phyloP scores from a whole-genome alignment of 1,284 basidiomycete species.

The Neotropicomus parvogracilis region DNA sequence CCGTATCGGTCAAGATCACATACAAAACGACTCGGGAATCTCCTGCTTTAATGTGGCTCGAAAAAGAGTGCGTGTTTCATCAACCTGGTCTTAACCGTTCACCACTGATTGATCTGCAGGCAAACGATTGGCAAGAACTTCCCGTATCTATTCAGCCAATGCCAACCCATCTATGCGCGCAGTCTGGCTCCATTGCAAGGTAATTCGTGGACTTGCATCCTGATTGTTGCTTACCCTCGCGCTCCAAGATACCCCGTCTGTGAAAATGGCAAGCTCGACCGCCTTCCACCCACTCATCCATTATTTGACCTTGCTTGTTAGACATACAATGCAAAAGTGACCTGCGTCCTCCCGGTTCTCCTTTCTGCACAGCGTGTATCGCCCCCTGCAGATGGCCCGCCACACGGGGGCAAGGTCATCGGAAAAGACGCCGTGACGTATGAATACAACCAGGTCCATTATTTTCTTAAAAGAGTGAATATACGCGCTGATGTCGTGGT shows the following conservation, averaged over 20 bases:
- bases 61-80: constrained; percentile 70
- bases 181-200: constrained; percentile 81
- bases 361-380: constrained; percentile 79
- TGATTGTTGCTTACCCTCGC: background rate
- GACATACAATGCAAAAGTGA: constrained; percentile 77
- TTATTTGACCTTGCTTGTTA: constrained; percentile 29
- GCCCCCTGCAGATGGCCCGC: constrained; percentile 65
- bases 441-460: constrained; percentile 64
- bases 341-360: constrained; percentile 76
- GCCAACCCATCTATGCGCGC: constrained; percentile 88
- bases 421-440: constrained; percentile 70
- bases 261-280: constrained; percentile 56
- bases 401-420: constrained; percentile 66
- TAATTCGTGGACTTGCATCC: constrained; percentile 14
- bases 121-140: constrained; percentile 87
- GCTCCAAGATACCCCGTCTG: constrained; percentile 62
- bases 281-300: background rate
- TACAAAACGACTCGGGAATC: constrained; percentile 83
- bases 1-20: constrained; percentile 54
- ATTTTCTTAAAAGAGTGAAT: background rate
- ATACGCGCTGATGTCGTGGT: background rate
- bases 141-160: constrained; percentile 93
- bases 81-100: too few relatives aligned
- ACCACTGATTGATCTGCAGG: constrained; percentile 35
- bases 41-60: constrained; percentile 90